Evolutionary conservation across 371 early-diverging fungal genomes (phyloP).

Genomic region (Lichtheimia ornata): DNA sequence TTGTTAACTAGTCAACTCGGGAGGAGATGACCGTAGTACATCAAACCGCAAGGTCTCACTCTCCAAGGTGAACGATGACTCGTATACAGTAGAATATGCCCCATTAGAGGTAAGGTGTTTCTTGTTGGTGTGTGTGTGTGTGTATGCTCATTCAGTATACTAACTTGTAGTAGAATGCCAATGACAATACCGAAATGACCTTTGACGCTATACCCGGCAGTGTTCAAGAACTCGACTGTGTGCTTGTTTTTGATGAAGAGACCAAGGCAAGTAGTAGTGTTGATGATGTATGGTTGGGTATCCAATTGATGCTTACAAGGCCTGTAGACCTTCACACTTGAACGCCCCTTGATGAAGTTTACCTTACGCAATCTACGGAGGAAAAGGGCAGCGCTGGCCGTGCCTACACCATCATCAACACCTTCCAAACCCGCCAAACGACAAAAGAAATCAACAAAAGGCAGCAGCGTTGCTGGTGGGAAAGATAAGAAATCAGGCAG

Average conservation of each 20-base stretch:
- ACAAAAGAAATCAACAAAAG: no score
- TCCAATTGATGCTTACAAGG: not conserved
- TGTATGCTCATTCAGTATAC: not conserved
- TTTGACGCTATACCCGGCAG: conserved; percentile 10
- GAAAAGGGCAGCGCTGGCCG: conserved; percentile 1
- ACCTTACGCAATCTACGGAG: conserved; percentile 8
- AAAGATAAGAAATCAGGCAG: no score
- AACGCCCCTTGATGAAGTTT: conserved; percentile 12
- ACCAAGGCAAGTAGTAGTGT: conserved; percentile 1
- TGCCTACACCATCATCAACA: not conserved
- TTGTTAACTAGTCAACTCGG: not conserved
- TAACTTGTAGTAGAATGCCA: not conserved
- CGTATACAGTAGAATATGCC: conserved; percentile 5
- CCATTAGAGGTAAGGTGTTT: conserved; percentile 3
- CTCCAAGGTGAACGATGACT: conserved; percentile 3
- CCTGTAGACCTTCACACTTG: conserved; percentile 13
- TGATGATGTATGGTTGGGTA: not conserved
- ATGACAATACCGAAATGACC: conserved; percentile 5
- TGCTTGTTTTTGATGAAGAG: conserved; percentile 4
- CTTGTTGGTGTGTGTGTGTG: no score
- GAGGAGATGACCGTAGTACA: not conserved
- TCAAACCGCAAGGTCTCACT: not conserved
- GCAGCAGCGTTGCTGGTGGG: no score
- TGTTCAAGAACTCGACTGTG: conserved; percentile 9
- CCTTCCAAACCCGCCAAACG: no score